phyloP scores from a whole-genome alignment of 179 eudicot genomes.

The Nepenthes alata region DNA sequence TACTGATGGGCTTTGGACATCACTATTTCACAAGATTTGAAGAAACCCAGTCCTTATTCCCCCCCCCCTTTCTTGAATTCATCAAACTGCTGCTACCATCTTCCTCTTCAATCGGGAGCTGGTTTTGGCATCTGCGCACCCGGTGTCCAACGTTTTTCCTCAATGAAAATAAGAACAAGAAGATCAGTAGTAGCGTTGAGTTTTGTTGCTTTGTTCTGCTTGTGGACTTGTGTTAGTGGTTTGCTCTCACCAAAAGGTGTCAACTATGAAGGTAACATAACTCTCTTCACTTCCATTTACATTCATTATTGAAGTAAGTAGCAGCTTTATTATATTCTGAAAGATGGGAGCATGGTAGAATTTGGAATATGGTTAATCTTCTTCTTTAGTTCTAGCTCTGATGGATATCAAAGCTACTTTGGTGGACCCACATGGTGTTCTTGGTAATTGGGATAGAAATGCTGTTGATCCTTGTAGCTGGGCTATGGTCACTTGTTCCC shows the following conservation, averaged over 20 bases:
- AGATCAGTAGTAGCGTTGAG: slow-evolving; percentile 14
- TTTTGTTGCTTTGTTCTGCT: slow-evolving; percentile 23
- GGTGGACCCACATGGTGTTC: slow-evolving; percentile 65
- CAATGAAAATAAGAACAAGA: slow-evolving; percentile 21
- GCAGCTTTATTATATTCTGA: too few species aligned
- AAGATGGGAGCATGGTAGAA: too few species aligned
- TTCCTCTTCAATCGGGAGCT: slow-evolving; percentile 1
- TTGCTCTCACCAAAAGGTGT: slow-evolving; percentile 69
- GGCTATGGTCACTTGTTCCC: slow-evolving; percentile 64
- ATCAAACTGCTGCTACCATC: slow-evolving; percentile 11
- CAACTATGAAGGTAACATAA: slow-evolving; percentile 57
- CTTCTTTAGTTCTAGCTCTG: slow-evolving; percentile 51
- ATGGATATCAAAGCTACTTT: slow-evolving; percentile 44
- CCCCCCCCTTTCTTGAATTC: background rate
- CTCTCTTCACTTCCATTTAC: background rate
- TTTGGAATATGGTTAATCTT: background rate
- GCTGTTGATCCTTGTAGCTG: slow-evolving; percentile 92
- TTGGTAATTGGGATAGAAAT: slow-evolving; percentile 61
- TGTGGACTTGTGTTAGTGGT: slow-evolving; percentile 32
- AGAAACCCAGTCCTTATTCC: slow-evolving; percentile 10
- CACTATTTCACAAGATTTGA: slow-evolving; percentile 14
- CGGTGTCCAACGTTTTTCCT: slow-evolving; percentile 14
- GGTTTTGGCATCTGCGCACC: slow-evolving; percentile 2
- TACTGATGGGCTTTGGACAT: slow-evolving; percentile 12
- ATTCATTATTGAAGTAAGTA: background rate